phyloP scores from a whole-genome alignment of 371 early-diverging fungal species.

The Furculomyces boomerangus region DNA sequence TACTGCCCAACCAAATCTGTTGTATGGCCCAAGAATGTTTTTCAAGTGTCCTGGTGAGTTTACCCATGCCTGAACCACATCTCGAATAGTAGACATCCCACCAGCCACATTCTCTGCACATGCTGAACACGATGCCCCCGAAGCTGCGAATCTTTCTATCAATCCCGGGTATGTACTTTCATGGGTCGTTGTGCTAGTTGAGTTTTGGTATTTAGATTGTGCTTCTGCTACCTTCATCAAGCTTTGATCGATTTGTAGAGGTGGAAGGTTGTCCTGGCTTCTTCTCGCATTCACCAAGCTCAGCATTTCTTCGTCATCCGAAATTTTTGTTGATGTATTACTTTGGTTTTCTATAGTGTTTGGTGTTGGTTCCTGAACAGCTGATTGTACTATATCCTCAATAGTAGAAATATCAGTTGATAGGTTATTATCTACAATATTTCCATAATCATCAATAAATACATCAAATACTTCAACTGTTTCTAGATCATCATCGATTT shows the following conservation, averaged over 20 bases:
- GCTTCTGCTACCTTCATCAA: background rate
- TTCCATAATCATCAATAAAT: too few species aligned
- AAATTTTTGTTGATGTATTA: background rate
- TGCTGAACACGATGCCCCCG: background rate
- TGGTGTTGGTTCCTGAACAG: too few species aligned
- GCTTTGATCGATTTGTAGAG: background rate
- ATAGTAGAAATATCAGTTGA: too few species aligned
- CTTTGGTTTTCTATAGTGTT: background rate
- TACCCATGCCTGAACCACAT: slow-evolving; percentile 21
- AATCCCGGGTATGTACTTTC: background rate
- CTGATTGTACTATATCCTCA: too few species aligned
- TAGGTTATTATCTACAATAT: too few species aligned
- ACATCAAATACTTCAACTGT: too few species aligned
- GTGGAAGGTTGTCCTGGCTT: background rate
- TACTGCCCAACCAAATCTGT: background rate
- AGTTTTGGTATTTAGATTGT: slow-evolving; percentile 21
- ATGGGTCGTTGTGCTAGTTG: slow-evolving; percentile 14
- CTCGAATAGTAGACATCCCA: background rate
- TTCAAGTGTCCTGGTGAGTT: slow-evolving; percentile 24
- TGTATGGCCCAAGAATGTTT: slow-evolving; percentile 17
- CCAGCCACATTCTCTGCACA: background rate
- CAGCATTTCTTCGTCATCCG: background rate
- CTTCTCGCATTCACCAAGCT: background rate
- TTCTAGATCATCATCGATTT: too few species aligned
- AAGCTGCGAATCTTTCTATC: background rate